Conservation (phyloP, 805 yeast species). For the Sungouiozyma intestinalis region DNA sequence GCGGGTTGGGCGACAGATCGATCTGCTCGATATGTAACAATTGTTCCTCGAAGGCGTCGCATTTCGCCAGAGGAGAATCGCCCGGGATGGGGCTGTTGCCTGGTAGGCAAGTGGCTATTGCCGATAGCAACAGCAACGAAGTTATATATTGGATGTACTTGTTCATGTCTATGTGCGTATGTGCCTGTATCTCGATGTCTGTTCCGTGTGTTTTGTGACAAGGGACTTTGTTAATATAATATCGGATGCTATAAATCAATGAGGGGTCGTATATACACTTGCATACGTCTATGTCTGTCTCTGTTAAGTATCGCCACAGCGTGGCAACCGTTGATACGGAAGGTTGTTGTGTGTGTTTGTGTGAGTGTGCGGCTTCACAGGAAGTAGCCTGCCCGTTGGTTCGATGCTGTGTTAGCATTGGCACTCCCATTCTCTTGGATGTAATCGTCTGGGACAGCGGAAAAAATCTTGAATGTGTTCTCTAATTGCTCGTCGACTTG, state of each 20-base stretch:
- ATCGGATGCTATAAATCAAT: background rate
- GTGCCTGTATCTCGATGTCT: too few species aligned
- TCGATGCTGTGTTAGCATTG: constrained; percentile 15
- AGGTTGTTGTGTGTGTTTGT: too few species aligned
- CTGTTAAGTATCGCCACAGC: too few species aligned
- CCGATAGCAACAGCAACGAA: background rate
- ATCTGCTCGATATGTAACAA: constrained; percentile 51
- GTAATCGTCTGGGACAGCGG: constrained; percentile 85
- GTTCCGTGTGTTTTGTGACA: too few species aligned
- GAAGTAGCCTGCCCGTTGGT: constrained; percentile 30
- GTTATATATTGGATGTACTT: too few species aligned
- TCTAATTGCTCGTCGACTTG: constrained; percentile 77
- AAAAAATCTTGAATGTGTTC: constrained; percentile 87
- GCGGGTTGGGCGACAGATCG: constrained; percentile 74
- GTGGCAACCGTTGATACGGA: too few species aligned
- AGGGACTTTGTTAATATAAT: too few species aligned
- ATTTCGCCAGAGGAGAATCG: constrained; percentile 69
- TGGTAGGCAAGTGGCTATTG: constrained; percentile 1
- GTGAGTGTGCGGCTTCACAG: constrained; percentile 9
- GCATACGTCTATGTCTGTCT: background rate
- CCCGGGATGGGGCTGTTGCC: constrained; percentile 69
- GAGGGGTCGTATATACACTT: background rate
- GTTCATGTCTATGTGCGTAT: too few species aligned
- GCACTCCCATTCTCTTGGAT: constrained; percentile 17
- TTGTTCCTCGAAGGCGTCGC: constrained; percentile 60